Evolutionary conservation across 2,329 filamentous ascomycete genomes (phyloP).

Genomic region (Alternaria infectoria): DNA sequence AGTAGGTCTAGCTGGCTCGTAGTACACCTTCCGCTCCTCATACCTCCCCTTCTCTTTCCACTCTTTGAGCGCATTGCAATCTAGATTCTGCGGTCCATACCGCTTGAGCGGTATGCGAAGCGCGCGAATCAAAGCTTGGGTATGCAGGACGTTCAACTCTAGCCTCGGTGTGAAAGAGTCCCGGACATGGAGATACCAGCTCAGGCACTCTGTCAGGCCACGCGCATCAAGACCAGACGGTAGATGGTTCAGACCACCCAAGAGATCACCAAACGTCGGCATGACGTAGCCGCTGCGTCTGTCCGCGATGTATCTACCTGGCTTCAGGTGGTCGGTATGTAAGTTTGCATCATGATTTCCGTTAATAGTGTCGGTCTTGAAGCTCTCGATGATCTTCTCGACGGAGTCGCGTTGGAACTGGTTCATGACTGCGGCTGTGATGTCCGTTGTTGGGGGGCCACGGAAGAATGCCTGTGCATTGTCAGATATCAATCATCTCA

Average conservation of each 20-base stretch:
- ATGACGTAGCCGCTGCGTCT: constrained; percentile 6
- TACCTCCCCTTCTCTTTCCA: constrained; percentile 25
- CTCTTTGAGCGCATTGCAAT: constrained; percentile 22
- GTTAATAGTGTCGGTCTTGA: constrained; percentile 15
- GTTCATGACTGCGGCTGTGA: constrained; percentile 13
- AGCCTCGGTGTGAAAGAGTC: constrained; percentile 28
- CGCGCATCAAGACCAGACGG: constrained; percentile 29
- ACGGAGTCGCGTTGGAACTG: constrained; percentile 20
- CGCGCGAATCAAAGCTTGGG: constrained; percentile 28
- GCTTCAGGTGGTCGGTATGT: constrained; percentile 16
- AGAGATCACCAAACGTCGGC: constrained; percentile 30
- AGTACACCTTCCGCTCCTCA: constrained; percentile 3
- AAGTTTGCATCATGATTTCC: constrained; percentile 19
- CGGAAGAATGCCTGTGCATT: constrained; percentile 24
- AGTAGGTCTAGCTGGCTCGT: not conserved
- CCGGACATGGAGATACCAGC: constrained; percentile 25
- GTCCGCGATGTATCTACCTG: constrained; percentile 7
- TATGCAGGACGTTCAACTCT: constrained; percentile 34
- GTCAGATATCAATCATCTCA: not conserved
- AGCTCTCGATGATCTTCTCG: constrained; percentile 9
- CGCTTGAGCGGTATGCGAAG: constrained; percentile 19
- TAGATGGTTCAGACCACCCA: constrained; percentile 23
- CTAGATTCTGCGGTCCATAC: constrained; percentile 26
- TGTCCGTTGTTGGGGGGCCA: constrained; percentile 5
- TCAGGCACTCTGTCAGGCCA: constrained; percentile 25